Evolutionary conservation across 2,329 filamentous ascomycete genomes (phyloP).

Genomic region (Aureobasidium sp.): DNA sequence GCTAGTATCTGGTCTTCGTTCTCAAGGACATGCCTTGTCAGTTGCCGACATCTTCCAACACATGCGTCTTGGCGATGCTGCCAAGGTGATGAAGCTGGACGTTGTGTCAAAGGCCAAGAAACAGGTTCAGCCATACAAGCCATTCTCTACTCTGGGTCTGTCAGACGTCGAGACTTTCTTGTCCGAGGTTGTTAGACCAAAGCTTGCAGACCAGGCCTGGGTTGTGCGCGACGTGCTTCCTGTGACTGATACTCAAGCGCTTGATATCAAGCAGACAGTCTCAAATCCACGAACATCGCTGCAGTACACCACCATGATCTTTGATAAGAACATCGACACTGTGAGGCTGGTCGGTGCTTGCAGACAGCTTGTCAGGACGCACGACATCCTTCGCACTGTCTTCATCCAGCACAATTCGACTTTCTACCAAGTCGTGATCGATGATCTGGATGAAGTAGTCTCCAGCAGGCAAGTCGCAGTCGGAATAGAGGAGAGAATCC

Average conservation of each 20-base stretch:
- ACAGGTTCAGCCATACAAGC: conserved; percentile 30
- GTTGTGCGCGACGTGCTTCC: conserved; percentile 24
- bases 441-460: conserved; percentile 32
- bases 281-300: conserved; percentile 54
- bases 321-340: conserved; percentile 46
- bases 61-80: conserved; percentile 46
- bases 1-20: conserved; percentile 48
- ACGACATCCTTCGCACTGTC: conserved; percentile 46
- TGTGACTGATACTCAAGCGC: conserved; percentile 22
- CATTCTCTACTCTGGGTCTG: conserved; percentile 46
- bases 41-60: conserved; percentile 51
- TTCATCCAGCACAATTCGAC: conserved; percentile 42
- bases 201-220: conserved; percentile 41
- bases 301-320: conserved; percentile 59
- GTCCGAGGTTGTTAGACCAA: conserved; percentile 43
- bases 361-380: conserved; percentile 48
- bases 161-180: conserved; percentile 40
- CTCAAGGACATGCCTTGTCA: conserved; percentile 43
- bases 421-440: conserved; percentile 36
- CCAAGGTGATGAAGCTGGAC: conserved; percentile 41
- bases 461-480: conserved; percentile 18
- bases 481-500: conserved; percentile 16
- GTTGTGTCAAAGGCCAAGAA: not conserved
- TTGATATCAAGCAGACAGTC: conserved; percentile 48
- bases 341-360: conserved; percentile 45